Evolutionary conservation across 768 basidiomycete genomes (phyloP), one percentile per base, ranked within the genome.

Genomic region (Termitomyces sp.): DNA sequence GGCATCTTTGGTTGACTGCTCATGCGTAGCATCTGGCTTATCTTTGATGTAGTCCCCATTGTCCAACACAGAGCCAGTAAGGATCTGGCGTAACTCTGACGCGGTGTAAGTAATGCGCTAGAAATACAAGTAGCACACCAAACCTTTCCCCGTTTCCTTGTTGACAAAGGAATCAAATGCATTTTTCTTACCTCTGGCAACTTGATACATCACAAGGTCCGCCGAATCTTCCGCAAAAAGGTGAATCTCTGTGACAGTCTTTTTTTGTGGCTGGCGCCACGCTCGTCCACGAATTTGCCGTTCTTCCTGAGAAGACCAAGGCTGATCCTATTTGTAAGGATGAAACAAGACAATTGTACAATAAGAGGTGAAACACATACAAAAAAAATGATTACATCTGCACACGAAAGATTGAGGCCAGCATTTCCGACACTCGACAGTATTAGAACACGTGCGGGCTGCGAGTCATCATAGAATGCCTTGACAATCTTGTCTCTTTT

Each of bases 371-470:
- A 31, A 16, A n/a, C 15, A 59, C 64, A 58, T 42, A 70, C 65
- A 9, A 70, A 57, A 18, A 68, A 61, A 2, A 70, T 59, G 3
- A 70, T 48, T 6, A 56, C 44, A 24, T 51, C 46, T 1, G 68
- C 62, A 3, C 60, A 45, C 3, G 66, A 53, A 0, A 69, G 57
- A 42, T 69, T 70, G 0, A 69, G 60, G 4, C 68, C 66, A 2
- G 60, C 61, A 0, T 60, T 47, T 5, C 68, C 68, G 1, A 70
- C 63, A 7, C 57, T 55, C 0, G 68, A 70, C 45, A 70, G 54
- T 1, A 70, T 60, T 0, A 69, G 54, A 0, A 69, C 58, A 7
- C 66, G 46, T 10, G 22, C 28, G 2, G 36, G 52, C n/a, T 47
- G 33, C 9, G 57, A 53, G 45, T 59, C 51, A 7, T 46, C 41